Percentiles rank a stretch among this genome's conserved stretches.
phyloP scores from a whole-genome alignment of 2,329 filamentous ascomycete genomes.

The Pestalotiopsis sp. region DNA sequence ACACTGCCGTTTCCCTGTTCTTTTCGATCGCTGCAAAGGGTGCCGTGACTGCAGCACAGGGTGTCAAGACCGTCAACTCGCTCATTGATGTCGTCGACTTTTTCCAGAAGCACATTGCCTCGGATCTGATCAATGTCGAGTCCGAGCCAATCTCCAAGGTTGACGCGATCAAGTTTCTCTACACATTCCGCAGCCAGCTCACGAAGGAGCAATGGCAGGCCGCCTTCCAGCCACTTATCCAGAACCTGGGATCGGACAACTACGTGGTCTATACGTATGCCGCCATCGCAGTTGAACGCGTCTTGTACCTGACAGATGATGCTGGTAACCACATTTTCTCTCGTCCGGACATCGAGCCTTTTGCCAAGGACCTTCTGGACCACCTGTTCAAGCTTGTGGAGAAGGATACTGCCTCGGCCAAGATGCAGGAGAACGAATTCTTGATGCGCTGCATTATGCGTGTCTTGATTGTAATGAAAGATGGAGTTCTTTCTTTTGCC shows the following conservation, averaged over 20 bases:
- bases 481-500: conserved; percentile 73
- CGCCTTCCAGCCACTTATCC: conserved; percentile 86
- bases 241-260: conserved; percentile 85
- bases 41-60: conserved; percentile 81
- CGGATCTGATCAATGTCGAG: conserved; percentile 74
- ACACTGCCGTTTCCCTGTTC: conserved; percentile 97
- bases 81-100: conserved; percentile 90
- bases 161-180: conserved; percentile 96
- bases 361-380: conserved; percentile 83
- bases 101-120: conserved; percentile 89
- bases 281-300: conserved; percentile 92
- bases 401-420: conserved; percentile 80
- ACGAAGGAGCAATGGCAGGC: conserved; percentile 90
- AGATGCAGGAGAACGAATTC: conserved; percentile 98
- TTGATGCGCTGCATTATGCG: conserved; percentile 99
- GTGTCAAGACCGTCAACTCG: conserved; percentile 89
- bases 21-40: conserved; percentile 93
- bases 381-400: conserved; percentile 93
- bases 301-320: conserved; percentile 81
- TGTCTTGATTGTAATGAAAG: conserved; percentile 90
- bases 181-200: conserved; percentile 94
- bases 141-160: conserved; percentile 90
- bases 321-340: conserved; percentile 78
- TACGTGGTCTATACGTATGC: conserved; percentile 99
- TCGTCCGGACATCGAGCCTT: conserved; percentile 75